Base-by-base conservation (phyloP, 306 rosid genomes). In the Quercus alba region DNA sequence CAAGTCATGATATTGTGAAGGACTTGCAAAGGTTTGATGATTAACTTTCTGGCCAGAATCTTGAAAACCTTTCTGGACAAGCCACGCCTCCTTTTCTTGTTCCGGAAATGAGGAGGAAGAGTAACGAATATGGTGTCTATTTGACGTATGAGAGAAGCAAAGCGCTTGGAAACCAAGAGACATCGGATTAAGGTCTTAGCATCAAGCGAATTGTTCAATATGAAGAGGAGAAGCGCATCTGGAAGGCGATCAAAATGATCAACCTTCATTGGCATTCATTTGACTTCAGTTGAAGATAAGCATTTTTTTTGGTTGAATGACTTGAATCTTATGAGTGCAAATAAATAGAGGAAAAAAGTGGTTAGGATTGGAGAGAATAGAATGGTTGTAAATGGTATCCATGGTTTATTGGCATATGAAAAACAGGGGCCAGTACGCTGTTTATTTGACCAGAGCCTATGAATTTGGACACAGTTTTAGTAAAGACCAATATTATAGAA, bases 181-280 rank as follows among this genome's bases (percentile, higher is more conserved):
- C 54, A 49, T 49, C 17, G 54, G 14, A 3, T 49, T 49, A 49
- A 49, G 54, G 15, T 49, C 54, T 49, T 49, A 49, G 15, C 54
- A 49, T 49, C 54, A 49, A 49, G 54, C 54, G 5, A 49, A 10
- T 49, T 49, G 54, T 4, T 49, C 15, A 49, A 49, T 10, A 49
- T 49, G 54, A 49, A 49, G 54, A 49, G 54, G 54, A 49, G 54
- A 49, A 49, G 54, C 0, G 71, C 75, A 68, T 86, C 86, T 0
- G 86, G 86, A 35, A 86, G 75, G 13, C 38, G 82, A 57, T 83
- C 86, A 28, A 86, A 80, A 25, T 58, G 15, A 26, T 85, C 70
- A 46, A 46, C 13, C 52, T 70, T 41, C 33, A 18, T 4, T 14
- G n/a, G 58, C 38, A 58, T 18, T 56, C 57, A 61, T 75, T 75